Percentiles rank a stretch among this genome's conserved stretches.
phyloP scores from a whole-genome alignment of 1,139 yeast genomes.

The Kurtzmaniella quercitrusa region DNA sequence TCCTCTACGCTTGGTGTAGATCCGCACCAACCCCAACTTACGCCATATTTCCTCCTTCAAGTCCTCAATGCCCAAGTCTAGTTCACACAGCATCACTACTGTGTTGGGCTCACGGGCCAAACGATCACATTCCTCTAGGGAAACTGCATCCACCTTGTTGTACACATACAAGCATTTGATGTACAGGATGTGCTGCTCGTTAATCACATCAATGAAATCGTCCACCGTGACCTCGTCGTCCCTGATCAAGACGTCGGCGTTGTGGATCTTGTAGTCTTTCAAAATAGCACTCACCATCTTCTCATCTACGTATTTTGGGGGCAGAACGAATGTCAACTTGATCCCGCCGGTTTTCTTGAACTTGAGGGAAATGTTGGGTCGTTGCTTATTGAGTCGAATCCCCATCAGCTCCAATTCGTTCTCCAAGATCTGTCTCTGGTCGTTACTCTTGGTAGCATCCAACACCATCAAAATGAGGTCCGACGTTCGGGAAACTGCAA shows the following conservation, averaged over 20 bases:
- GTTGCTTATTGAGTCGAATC: conserved; percentile 74
- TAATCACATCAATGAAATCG: conserved; percentile 88
- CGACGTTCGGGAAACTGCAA: conserved; percentile 92
- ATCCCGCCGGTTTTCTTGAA: conserved; percentile 89
- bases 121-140: conserved; percentile 89
- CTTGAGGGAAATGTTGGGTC: conserved; percentile 78
- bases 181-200: conserved; percentile 81
- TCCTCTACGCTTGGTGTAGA: conserved; percentile 78
- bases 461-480: conserved; percentile 89
- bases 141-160: conserved; percentile 93
- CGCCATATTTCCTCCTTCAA: conserved; percentile 92
- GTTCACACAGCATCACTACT: conserved; percentile 87
- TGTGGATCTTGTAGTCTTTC: conserved; percentile 85
- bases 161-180: conserved; percentile 90
- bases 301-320: conserved; percentile 80
- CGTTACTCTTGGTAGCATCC: conserved; percentile 91
- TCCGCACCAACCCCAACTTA: conserved; percentile 70
- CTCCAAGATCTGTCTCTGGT: conserved; percentile 83
- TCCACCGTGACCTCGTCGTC: conserved; percentile 90
- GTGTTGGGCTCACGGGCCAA: conserved; percentile 90
- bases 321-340: conserved; percentile 73
- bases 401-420: conserved; percentile 92
- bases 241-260: conserved; percentile 86
- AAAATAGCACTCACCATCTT: conserved; percentile 72
- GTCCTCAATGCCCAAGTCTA: conserved; percentile 81